Evolutionary conservation across 345 rosid genomes (phyloP).

Genomic region (Odontarrhena argentea): DNA sequence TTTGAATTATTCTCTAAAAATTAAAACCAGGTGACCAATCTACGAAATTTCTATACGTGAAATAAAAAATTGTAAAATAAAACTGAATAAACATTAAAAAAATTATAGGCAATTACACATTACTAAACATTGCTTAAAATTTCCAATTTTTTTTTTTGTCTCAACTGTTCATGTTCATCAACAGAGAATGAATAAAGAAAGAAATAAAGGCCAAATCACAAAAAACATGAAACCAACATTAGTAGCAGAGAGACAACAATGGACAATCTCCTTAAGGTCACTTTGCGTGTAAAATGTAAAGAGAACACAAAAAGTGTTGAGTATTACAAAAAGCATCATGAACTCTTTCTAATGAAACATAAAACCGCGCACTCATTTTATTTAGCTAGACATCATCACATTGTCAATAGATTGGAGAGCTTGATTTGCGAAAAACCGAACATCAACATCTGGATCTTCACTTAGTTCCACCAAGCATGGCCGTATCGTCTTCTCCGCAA

Average conservation of each 20-base stretch:
- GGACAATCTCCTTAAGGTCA: not conserved
- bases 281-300: not conserved
- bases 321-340: constrained; percentile 18
- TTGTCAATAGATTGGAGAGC: constrained; percentile 80
- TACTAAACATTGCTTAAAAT: too few relatives aligned
- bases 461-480: constrained; percentile 82
- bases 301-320: constrained; percentile 1
- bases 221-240: not conserved
- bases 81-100: too few relatives aligned
- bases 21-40: too few relatives aligned
- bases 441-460: constrained; percentile 95
- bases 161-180: too few relatives aligned
- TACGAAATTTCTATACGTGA: too few relatives aligned
- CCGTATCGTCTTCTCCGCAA: constrained; percentile 72
- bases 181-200: not conserved
- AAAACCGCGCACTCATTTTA: not conserved
- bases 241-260: not conserved
- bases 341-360: constrained; percentile 16
- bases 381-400: constrained; percentile 74
- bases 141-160: too few relatives aligned
- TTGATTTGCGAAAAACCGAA: constrained; percentile 77
- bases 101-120: too few relatives aligned
- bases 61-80: too few relatives aligned
- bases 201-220: not conserved
- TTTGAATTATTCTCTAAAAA: too few relatives aligned